Evolutionary conservation across 2,329 filamentous ascomycete genomes (phyloP).

Genomic region (Orbilia blumenaviensis): DNA sequence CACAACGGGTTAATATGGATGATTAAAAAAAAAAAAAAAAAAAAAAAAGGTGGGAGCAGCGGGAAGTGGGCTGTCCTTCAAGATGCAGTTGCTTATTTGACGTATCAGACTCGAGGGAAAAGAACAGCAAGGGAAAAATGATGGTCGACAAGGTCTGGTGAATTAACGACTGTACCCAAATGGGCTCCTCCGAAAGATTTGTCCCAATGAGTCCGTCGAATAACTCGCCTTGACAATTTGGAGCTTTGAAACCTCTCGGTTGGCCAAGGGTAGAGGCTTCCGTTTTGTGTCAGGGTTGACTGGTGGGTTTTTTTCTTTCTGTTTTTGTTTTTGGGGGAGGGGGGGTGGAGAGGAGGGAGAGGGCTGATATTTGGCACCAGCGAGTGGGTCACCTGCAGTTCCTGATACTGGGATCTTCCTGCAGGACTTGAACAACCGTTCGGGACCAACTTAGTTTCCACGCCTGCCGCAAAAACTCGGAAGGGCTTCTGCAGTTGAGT

Average conservation of each 20-base stretch:
- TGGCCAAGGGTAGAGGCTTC: constrained; percentile 23
- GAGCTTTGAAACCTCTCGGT: constrained; percentile 29
- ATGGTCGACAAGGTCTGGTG: constrained; percentile 14
- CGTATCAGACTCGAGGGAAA: background rate
- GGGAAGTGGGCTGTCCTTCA: constrained; percentile 21
- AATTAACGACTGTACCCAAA: constrained; percentile 28
- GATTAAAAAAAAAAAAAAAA: too few species aligned
- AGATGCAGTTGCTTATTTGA: constrained; percentile 38
- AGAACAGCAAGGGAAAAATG: constrained; percentile 1
- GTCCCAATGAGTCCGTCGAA: constrained; percentile 16
- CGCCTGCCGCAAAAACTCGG: constrained; percentile 5
- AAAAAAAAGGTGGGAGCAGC: constrained; percentile 21
- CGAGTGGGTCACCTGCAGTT: constrained; percentile 33
- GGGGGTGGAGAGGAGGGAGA: too few species aligned
- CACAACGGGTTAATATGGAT: constrained; percentile 26
- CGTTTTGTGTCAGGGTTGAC: constrained; percentile 17
- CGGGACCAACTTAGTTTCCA: constrained; percentile 8
- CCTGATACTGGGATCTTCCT: constrained; percentile 27
- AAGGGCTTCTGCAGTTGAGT: too few species aligned
- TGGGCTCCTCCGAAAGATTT: constrained; percentile 24
- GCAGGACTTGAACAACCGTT: constrained; percentile 27
- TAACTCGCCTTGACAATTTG: constrained; percentile 11
- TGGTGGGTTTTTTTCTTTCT: too few species aligned
- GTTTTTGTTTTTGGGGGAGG: too few species aligned
- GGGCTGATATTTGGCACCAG: constrained; percentile 18